Base-by-base conservation (phyloP, 2,329 filamentous ascomycete species). In the Ophidiomyces ophidiicola region DNA sequence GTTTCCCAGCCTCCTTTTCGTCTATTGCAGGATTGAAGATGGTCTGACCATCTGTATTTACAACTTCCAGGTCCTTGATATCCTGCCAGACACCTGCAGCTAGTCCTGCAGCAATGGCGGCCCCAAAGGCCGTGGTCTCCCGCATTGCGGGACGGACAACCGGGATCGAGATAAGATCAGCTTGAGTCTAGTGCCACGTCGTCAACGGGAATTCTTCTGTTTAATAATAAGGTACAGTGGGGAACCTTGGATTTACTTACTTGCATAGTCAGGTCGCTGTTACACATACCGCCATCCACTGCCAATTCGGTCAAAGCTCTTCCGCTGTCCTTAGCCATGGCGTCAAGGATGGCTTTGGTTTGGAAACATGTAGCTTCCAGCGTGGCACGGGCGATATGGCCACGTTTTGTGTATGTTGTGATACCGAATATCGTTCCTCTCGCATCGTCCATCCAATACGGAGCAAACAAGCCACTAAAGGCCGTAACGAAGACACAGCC, bases 401-500 rank as follows among this genome's bases (percentile, higher is more conserved):
- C 84, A 51, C 78, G 78, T 54, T 85, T 72, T 0, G 86, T 94
- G 63, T 86, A 81, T 51, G 87, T 80, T 0, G 84, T 90, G 48
- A 92, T 79, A 32, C 84, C 84, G 52, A 88, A 76, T 39, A 90
- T 76, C 3, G 86, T 93, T 40, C 86, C 86, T 57, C 86, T 80
- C 12, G 85, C 85, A 61, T 93, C 83, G 54, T 93, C 85, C 45
- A 93, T 88, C 86, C 86, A 94, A 61, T 94, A 94, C 0, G 86
- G 86, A 1, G 86, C 86, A 56, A 93, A 93, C 2, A 94, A 70
- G 37, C 86, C 86, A 58, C 80, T 86, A 57, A 94, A 94, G 1
- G 86, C 86, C 1, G 86, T 94, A 44, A 94, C 86, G 52, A 94
- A 78, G 15, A 87, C 76, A 39, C 86, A 79, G 4, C 86, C 86